Evolutionary conservation across 306 rosid species (phyloP), one percentile per base, ranked within the genome.

Genomic region (Castanea crenata): DNA sequence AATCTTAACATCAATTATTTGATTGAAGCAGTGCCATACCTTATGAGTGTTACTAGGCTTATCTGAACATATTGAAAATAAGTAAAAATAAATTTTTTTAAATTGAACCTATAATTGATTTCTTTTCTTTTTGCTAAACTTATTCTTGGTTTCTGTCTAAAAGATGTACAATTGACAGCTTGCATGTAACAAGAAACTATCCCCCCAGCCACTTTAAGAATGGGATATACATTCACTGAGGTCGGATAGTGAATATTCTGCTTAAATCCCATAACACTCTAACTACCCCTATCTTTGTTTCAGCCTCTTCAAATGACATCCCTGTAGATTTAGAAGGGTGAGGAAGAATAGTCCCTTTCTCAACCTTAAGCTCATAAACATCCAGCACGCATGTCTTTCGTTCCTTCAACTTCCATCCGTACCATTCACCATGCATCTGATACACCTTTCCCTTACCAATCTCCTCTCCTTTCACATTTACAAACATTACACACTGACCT

Each of bases 221-320:
- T 79, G 4, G 54, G 54, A 58, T 19, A 31, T 31, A 21, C 85
- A 49, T 51, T 85, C 81, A 59, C 51, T 85, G 69, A 21, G 90
- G 79, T 76, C 80, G 82, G 82, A 83, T 44, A 5, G 41, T 69
- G 57, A 76, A 82, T 46, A 85, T 61, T 90, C 83, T 88, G 78
- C 73, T 88, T 6, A 84, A 78, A 89, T 86, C 93, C 98, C 98
- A 94, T 68, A 92, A 70, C 72, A 92, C 94, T 87, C 96, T 83
- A 92, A 89, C 88, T 52, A 89, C 86, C 69, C 97, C 97, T 0
- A 89, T 80, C 87, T 86, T 90, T 27, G 74, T 68, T 82, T 88
- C 92, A 75, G 97, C 92, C 72, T 94, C 98, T 20, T 87, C 87
- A 86, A 92, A 94, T 9, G 97, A 81, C 55, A 75, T 74, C 46